phyloP scores from a whole-genome alignment of 306 rosid species.

The Bauhinia variegata region DNA sequence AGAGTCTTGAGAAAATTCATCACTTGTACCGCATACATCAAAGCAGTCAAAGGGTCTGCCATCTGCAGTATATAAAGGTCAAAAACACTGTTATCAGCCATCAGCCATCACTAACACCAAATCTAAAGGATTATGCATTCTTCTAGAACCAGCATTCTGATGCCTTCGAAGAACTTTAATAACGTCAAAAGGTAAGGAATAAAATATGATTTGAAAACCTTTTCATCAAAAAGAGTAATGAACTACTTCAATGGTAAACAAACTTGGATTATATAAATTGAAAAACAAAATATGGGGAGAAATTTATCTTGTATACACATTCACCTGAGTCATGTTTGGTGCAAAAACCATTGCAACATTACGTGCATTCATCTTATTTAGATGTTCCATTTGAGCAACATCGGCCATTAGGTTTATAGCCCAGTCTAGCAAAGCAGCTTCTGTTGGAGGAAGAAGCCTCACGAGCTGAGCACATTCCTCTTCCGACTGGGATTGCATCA shows the following conservation, averaged over 20 bases:
- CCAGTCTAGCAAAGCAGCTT: constrained; percentile 95
- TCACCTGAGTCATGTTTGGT: constrained; percentile 97
- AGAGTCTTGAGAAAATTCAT: constrained; percentile 97
- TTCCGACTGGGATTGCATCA: constrained; percentile 88
- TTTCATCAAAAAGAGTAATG: neutral
- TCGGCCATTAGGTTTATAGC: constrained; percentile 96
- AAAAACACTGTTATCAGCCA: constrained; percentile 36
- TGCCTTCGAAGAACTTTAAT: constrained; percentile 12
- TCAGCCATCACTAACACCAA: no score
- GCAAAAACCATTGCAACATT: constrained; percentile 98
- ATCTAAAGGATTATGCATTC: neutral
- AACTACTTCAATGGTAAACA: constrained; percentile 13
- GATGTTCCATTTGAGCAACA: constrained; percentile 81
- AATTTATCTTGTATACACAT: constrained; percentile 27
- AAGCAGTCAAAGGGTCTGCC: constrained; percentile 96
- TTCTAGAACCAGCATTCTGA: neutral
- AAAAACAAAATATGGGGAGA: constrained; percentile 22
- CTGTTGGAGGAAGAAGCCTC: constrained; percentile 80
- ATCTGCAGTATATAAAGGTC: constrained; percentile 52
- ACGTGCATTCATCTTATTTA: constrained; percentile 98
- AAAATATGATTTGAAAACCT: neutral
- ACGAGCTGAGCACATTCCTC: constrained; percentile 89
- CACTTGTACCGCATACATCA: constrained; percentile 97
- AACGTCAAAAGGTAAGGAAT: neutral
- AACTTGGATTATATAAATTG: constrained; percentile 16